Base-by-base conservation (phyloP, 116 monocot species). In the Zostera marina region DNA sequence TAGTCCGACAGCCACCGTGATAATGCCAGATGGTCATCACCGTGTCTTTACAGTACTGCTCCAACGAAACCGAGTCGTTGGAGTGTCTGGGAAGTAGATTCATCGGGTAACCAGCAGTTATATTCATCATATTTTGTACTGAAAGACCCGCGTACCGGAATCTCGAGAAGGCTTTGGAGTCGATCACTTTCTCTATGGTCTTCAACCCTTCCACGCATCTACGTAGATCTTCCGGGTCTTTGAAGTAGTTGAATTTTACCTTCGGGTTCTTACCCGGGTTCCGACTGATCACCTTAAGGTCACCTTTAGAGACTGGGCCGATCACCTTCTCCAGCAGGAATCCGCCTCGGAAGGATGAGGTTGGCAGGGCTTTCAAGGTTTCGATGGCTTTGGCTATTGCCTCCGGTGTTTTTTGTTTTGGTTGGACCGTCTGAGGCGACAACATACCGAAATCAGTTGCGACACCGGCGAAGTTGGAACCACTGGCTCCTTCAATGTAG, bases 11-110 rank as follows among this genome's bases (percentile, higher is more conserved):
- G 0, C 92, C 92, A 7, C 92, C 92, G 39, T 92, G 92, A 59
- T 92, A 92, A 62, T 92, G 92, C 92, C 92, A 92, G n/a, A 87
- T 87, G 5, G 87, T 87, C 76, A 83, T 75, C 56, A 92, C 87
- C 0, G 92, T 78, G 59, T 80, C 83, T 57, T 60, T 78, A 59
- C 92, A 92, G 58, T 47, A 92, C 72, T 78, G 78, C 61, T 80
- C 87, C 53, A 76, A 41, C 8, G 80, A 80, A 24, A 2, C 72
- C 3, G 91, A 80, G 23, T 70, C 82, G 66, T 86, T 80, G 21
- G 54, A 72, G 51, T 87, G 78, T 73, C 60, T 73, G 22, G 74
- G 76, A 11, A 63, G 51, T 14, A 74, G 48, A 49, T 92, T 92
- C 53, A 76, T 61, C 3, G 83, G 87, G 15, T 80, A 80, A 3